Percentiles rank a stretch among this genome's conserved stretches.
Conservation (phyloP, 345 rosid species). For the Cochlearia excelsa region DNA sequence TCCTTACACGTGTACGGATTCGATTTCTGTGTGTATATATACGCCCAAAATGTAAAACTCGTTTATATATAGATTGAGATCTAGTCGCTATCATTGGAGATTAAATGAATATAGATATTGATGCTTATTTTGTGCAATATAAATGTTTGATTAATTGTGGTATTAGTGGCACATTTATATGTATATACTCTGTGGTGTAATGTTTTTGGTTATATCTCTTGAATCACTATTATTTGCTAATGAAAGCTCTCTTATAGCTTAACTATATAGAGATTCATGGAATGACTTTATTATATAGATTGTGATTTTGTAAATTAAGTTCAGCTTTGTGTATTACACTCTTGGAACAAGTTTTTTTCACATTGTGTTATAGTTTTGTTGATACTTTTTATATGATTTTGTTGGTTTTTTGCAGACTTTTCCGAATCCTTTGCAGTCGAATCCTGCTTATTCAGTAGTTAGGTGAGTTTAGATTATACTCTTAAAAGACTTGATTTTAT, state of each 20-base stretch:
- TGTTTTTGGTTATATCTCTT: conserved; percentile 22
- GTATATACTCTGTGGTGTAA: not conserved
- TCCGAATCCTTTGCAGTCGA: conserved; percentile 57
- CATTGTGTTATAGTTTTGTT: no score
- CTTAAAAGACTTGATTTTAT: conserved; percentile 3
- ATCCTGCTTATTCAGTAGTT: conserved; percentile 66
- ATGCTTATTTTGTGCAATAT: conserved; percentile 1
- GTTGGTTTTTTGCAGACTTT: conserved; percentile 41
- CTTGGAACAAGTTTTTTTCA: not conserved
- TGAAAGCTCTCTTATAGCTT: no score
- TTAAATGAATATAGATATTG: not conserved
- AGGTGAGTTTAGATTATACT: conserved; percentile 41
- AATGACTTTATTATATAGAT: not conserved
- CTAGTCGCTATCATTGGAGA: conserved; percentile 23
- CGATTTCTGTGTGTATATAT: not conserved
- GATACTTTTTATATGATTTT: conserved; percentile 13
- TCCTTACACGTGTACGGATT: conserved; percentile 22
- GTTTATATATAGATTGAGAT: conserved; percentile 19
- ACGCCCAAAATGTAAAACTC: no score
- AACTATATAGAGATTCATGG: not conserved
- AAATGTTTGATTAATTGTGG: no score
- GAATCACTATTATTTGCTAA: not conserved
- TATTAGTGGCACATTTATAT: not conserved
- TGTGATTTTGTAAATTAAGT: conserved; percentile 17
- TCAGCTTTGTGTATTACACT: not conserved